These are phyloP conservation scores for Lactarius sp. DNA, from an alignment of 768 basidiomycete species.

Conservation along the genomic window DNA sequence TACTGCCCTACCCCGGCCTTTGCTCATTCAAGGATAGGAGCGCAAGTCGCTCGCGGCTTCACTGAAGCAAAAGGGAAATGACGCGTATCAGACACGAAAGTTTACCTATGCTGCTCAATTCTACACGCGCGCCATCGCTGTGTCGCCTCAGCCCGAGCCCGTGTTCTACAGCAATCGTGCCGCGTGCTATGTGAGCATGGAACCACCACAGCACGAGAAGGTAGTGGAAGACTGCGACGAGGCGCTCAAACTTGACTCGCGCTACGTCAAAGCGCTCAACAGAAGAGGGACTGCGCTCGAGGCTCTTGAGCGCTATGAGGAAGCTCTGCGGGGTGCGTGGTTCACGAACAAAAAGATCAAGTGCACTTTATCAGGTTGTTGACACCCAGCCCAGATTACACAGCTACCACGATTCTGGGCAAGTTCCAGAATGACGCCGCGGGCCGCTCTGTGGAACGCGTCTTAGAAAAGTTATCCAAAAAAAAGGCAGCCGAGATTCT, in stretches of 20 bases:
- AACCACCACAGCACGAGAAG: slow-evolving; percentile 74
- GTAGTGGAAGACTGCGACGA: slow-evolving; percentile 87
- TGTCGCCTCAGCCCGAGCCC: slow-evolving; percentile 76
- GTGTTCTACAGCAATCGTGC: slow-evolving; percentile 97
- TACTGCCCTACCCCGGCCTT: neutral
- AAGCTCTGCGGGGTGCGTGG: slow-evolving; percentile 69
- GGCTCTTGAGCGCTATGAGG: slow-evolving; percentile 63
- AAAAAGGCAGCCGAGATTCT: slow-evolving; percentile 72
- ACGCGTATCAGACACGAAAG: slow-evolving; percentile 58
- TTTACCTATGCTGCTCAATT: slow-evolving; percentile 55
- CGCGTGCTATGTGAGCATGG: slow-evolving; percentile 93
- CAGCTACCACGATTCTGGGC: slow-evolving; percentile 93
- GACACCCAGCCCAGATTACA: slow-evolving; percentile 61
- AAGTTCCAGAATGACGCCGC: slow-evolving; percentile 82
- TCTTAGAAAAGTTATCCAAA: slow-evolving; percentile 75
- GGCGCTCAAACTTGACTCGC: slow-evolving; percentile 76
- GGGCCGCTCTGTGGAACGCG: slow-evolving; percentile 82
- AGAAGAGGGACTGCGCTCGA: slow-evolving; percentile 85
- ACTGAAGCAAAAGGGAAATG: slow-evolving; percentile 69
- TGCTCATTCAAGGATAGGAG: slow-evolving; percentile 42
- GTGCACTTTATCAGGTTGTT: neutral
- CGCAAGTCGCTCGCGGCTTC: slow-evolving; percentile 55
- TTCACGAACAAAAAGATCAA: neutral
- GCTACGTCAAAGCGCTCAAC: slow-evolving; percentile 88
- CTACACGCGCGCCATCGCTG: slow-evolving; percentile 71